Conservation (phyloP, 139 green algal genomes). For the Closterium sp. region DNA sequence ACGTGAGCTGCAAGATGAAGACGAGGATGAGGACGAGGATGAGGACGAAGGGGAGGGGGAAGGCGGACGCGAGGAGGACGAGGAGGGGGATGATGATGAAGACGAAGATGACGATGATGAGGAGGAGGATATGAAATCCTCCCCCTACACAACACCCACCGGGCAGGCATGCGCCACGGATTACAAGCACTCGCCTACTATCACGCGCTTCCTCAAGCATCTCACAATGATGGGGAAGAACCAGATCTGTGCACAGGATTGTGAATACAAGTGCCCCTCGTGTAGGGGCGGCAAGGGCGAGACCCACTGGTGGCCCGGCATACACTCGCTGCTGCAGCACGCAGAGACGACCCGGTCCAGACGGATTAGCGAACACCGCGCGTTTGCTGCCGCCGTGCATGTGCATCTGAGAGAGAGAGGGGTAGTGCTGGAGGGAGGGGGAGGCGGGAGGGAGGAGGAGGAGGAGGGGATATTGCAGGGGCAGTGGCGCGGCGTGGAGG, state of each 20-base stretch:
- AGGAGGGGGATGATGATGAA: not conserved
- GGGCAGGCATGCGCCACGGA: not conserved
- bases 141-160: too few relatives aligned
- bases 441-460: not conserved
- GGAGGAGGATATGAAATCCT: too few relatives aligned
- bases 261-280: not conserved
- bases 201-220: not conserved
- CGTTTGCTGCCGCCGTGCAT: not conserved
- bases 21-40: not conserved
- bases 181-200: not conserved
- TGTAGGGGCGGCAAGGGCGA: not conserved
- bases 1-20: not conserved
- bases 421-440: not conserved
- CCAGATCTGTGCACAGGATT: not conserved
- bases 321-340: not conserved
- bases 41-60: not conserved
- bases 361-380: not conserved
- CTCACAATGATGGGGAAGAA: not conserved
- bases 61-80: not conserved
- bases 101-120: too few relatives aligned
- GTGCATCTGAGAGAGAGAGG: not conserved
- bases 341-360: not conserved
- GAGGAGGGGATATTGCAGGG: not conserved
- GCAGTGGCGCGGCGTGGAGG: not conserved
- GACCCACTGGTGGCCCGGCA: not conserved